Evolutionary conservation across 192 early-diverging fungal genomes (phyloP), one percentile per base, ranked within the genome.

Genomic region (Entomortierella beljakovae): DNA sequence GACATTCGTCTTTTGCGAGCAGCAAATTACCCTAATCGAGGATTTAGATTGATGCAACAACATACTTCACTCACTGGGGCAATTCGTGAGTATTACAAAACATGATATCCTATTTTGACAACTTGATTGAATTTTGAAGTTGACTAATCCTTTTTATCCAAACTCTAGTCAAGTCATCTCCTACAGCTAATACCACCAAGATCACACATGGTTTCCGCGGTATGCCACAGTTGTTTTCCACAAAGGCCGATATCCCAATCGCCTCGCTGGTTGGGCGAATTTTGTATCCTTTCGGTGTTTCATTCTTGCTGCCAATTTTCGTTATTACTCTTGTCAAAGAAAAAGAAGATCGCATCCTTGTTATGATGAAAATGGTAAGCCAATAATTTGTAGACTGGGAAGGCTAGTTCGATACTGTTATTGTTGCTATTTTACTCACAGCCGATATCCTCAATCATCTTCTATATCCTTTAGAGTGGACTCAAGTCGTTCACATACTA

Each of bases 271-370:
- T 93, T 23, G 92, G 91, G 16, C 55, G 86, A 25, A 85, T 90
- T 31, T 51, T 93, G 52, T 93, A 87, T 71, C 92, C 92, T 13
- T 93, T 92, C 59, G 92, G 89, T 4, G 82, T 93, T 7, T 85
- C 83, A 2, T 93, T 93, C 76, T 53, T 94, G 70, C 64, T 94
- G 2, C 92, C 91, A 4, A 90, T 91, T 29, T 93, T 94, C 71
- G 87, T 88, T 0, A 87, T 93, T 35, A 88, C 70, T 23, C 64
- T 94, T 31, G 90, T 92, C 51, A 81, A 86, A 61, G 92, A 94
- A 71, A 93, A 94, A 82, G 92, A 94, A 54, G 87, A 87, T 18
- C 67, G 88, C 29, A 88, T 91, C 57, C 65, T 90, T 20, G 84
- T 87, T 10, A 93, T 93, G 91, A 93, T 93, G 91, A 70, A 75